These are phyloP conservation scores for Penicillium brasilianum DNA, from an alignment of 2,329 filamentous ascomycete genomes.

Conservation along the genomic window DNA sequence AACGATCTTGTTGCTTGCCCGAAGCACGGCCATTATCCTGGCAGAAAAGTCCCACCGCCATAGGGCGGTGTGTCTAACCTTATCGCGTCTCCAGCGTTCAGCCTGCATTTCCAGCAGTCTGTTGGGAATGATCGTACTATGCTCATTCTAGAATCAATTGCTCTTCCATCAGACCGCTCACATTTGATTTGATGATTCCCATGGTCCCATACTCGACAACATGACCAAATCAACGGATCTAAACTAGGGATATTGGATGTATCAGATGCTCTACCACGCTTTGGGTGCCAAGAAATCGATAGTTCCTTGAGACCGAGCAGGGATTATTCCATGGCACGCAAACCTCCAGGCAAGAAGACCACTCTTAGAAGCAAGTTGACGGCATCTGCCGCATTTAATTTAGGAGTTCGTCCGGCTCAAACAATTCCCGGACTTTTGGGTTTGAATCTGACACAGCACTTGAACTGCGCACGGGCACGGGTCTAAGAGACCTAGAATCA, in stretches of 20 bases:
- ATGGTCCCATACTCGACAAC: too few species aligned
- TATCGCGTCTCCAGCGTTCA: background rate
- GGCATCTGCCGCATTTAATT: background rate
- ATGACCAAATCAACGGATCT: too few species aligned
- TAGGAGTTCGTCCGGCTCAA: constrained; percentile 7
- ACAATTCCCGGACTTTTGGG: background rate
- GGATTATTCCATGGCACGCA: background rate
- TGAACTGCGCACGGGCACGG: too few species aligned
- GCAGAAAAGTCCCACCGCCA: constrained; percentile 18
- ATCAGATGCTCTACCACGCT: background rate
- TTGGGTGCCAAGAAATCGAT: background rate
- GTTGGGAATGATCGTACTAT: background rate
- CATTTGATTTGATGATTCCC: background rate
- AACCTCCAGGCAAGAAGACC: background rate
- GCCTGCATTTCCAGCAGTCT: background rate
- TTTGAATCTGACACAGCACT: background rate
- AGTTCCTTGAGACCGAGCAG: background rate
- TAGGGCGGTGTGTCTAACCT: constrained; percentile 17
- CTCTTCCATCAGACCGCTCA: too few species aligned
- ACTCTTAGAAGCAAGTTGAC: background rate
- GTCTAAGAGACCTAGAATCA: too few species aligned
- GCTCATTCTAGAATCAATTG: background rate
- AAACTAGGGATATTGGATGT: too few species aligned
- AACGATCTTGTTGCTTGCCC: background rate
- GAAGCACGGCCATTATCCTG: constrained; percentile 24